These are phyloP conservation scores for Aspergillus hiratsukae DNA, from an alignment of 2,329 filamentous ascomycete genomes.

Conservation along the genomic window DNA sequence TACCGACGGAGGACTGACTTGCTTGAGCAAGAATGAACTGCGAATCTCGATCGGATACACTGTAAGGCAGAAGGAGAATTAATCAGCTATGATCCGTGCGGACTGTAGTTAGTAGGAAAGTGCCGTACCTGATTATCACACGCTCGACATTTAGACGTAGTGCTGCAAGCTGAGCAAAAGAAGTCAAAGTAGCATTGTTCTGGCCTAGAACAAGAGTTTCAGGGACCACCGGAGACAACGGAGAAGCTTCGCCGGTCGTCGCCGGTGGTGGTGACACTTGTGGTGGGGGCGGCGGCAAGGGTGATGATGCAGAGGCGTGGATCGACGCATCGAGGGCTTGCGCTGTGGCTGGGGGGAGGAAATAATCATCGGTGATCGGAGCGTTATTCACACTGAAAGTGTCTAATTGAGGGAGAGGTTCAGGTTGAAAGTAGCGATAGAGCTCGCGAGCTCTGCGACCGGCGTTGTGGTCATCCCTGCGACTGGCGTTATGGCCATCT, in stretches of 20 bases:
- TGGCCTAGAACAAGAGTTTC: conserved; percentile 27
- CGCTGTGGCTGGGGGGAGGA: not conserved
- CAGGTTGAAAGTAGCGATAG: conserved; percentile 38
- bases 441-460: conserved; percentile 35
- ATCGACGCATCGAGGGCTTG: not conserved
- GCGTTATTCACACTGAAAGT: not conserved
- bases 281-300: conserved; percentile 7
- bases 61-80: not conserved
- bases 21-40: conserved; percentile 52
- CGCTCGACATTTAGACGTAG: conserved; percentile 34
- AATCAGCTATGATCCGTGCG: not conserved
- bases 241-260: conserved; percentile 8
- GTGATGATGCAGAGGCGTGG: not conserved
- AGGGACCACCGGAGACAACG: conserved; percentile 12
- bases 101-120: not conserved
- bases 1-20: conserved; percentile 39
- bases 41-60: conserved; percentile 45
- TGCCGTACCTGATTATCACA: conserved; percentile 34
- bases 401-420: conserved; percentile 3
- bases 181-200: conserved; percentile 31
- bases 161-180: conserved; percentile 34
- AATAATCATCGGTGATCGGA: not conserved
- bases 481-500: conserved; percentile 18
- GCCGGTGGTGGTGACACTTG: conserved; percentile 8
- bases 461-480: conserved; percentile 17